Evolutionary conservation across 2,329 filamentous ascomycete species (phyloP).

Genomic region (Lachnum nothofagi): DNA sequence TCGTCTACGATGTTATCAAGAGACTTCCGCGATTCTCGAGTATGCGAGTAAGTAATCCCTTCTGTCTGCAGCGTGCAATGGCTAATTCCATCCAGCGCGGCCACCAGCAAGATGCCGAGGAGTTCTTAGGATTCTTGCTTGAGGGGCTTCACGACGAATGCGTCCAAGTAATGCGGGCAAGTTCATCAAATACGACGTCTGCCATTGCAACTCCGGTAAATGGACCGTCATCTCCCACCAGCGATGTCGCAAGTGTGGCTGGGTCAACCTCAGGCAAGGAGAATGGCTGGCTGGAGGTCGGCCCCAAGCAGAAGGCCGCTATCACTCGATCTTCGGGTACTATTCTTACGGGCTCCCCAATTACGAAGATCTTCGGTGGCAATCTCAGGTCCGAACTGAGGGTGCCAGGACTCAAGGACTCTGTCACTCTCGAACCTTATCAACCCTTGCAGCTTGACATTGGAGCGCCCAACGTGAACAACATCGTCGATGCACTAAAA

Average conservation of each 20-base stretch:
- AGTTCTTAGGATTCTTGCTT: slow-evolving; percentile 89
- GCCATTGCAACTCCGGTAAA: slow-evolving; percentile 41
- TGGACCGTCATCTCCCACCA: slow-evolving; percentile 39
- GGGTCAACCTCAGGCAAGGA: slow-evolving; percentile 38
- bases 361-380: slow-evolving; percentile 92
- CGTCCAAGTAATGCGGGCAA: slow-evolving; percentile 60
- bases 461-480: slow-evolving; percentile 76
- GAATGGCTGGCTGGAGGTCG: slow-evolving; percentile 90
- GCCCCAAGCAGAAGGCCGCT: slow-evolving; percentile 80
- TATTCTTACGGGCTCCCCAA: slow-evolving; percentile 69
- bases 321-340: slow-evolving; percentile 81
- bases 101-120: slow-evolving; percentile 95
- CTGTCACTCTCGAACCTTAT: slow-evolving; percentile 88
- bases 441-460: slow-evolving; percentile 95
- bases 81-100: slow-evolving; percentile 57
- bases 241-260: slow-evolving; percentile 34
- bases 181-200: slow-evolving; percentile 33
- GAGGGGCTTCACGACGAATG: slow-evolving; percentile 94
- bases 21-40: slow-evolving; percentile 81
- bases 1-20: slow-evolving; percentile 89
- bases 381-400: slow-evolving; percentile 84
- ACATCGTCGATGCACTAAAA: slow-evolving; percentile 86
- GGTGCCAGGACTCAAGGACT: slow-evolving; percentile 80
- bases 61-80: slow-evolving; percentile 13
- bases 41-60: slow-evolving; percentile 67